Conservation (phyloP, 2,329 filamentous ascomycete species). For the Neopestalotiopsis sp. region DNA sequence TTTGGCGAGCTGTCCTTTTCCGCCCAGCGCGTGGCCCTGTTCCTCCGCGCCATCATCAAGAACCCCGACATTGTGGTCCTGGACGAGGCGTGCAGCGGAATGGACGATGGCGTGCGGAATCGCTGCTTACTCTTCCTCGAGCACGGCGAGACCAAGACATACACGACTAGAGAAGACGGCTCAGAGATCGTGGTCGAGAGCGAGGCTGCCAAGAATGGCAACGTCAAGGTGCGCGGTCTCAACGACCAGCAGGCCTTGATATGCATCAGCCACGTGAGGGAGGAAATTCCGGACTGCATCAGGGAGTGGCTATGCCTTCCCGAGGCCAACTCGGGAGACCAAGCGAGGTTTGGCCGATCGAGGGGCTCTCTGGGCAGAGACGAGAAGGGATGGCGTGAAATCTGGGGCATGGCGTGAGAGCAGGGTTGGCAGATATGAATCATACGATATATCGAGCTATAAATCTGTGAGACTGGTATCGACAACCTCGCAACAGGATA, state of each 20-base stretch:
- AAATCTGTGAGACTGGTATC: no score
- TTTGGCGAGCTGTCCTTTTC: constrained; percentile 82
- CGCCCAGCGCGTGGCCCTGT: constrained; percentile 83
- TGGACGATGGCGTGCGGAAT: constrained; percentile 82
- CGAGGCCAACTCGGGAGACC: constrained; percentile 67
- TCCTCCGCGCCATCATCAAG: constrained; percentile 82
- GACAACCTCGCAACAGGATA: no score
- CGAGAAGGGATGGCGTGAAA: constrained; percentile 65
- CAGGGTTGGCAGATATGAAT: neutral
- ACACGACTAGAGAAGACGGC: constrained; percentile 39
- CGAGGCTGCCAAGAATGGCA: constrained; percentile 47
- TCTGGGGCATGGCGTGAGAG: constrained; percentile 58
- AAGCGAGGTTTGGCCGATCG: constrained; percentile 69
- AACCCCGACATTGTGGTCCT: constrained; percentile 81
- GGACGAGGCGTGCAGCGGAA: constrained; percentile 87
- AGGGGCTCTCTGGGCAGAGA: constrained; percentile 65
- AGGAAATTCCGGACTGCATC: constrained; percentile 86
- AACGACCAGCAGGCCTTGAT: constrained; percentile 78
- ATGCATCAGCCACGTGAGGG: constrained; percentile 89
- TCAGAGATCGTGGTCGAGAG: constrained; percentile 49
- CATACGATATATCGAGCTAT: neutral
- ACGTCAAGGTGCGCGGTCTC: constrained; percentile 65
- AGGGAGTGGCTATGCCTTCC: constrained; percentile 87
- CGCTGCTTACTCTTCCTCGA: constrained; percentile 85
- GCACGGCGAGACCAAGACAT: constrained; percentile 60